Base-by-base conservation (phyloP, 176 grass and related monocot genomes). In the Carex scoparia region DNA sequence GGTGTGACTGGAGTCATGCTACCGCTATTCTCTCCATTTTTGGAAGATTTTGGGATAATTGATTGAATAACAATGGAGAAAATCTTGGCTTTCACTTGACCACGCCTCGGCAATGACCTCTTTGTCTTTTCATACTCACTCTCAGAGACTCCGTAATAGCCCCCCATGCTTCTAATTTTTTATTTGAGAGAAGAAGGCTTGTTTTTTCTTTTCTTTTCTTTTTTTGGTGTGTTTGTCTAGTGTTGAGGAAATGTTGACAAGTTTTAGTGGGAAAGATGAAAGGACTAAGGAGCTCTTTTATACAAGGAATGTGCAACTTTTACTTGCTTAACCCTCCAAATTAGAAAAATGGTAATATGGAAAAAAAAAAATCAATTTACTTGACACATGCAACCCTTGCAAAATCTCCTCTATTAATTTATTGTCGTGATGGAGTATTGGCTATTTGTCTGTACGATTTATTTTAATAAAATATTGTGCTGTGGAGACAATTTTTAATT, bases 51-150 rank as follows among this genome's bases (percentile, higher is more conserved):
- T 12, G 79, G 59, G 16, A 15, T 49, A 38, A 82, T 82, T 7
- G 79, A 82, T 31, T 82, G 60, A 65, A 82, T 30, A 13, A 82
- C 30, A n/a, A 82, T 82, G 37, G 79, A 65, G 11, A 82, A 82
- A 10, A 82, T 82, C 60, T 65, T 82, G 8, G 60, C 60, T 82
- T 82, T 82, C 35, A 82, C 79, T 65, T 82, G 79, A 30, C 79
- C 79, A 3, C 79, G 79, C 61, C 38, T 82, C 42, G 79, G 79
- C 15, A 82, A 44, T 49, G 79, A 23, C n/a, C 10, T 40, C 79
- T 16, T 65, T 19, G 33, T 65, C 59, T 65, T 82, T 30, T 82
- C 61, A 9, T 65, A 82, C 23, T 30, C 79, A 30, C 23, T 28
- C 60, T 64, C 57, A 7, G n/a, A 49, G 5, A 46, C 15, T 82